phyloP scores from a whole-genome alignment of 1,284 basidiomycete species.

The Austroboletus olivaceoglutinosus region DNA sequence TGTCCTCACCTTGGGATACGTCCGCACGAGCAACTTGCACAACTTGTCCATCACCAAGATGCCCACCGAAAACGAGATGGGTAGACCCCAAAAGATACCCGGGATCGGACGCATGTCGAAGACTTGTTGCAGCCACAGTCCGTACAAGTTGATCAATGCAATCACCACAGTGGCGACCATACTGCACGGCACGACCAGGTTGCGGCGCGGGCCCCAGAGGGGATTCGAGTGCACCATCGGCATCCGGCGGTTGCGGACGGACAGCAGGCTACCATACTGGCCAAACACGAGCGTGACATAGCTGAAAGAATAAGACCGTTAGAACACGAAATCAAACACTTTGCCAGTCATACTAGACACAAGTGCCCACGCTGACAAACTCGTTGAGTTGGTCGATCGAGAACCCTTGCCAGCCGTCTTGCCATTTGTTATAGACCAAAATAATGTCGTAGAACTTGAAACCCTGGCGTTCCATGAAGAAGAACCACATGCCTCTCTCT shows the following conservation, averaged over 20 bases:
- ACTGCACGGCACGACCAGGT: constrained; percentile 34
- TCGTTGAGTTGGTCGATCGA: constrained; percentile 27
- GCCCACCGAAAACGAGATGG: constrained; percentile 39
- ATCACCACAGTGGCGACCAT: constrained; percentile 37
- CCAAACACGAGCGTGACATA: constrained; percentile 41
- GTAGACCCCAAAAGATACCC: constrained; percentile 42
- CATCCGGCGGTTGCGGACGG: constrained; percentile 33
- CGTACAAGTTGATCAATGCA: constrained; percentile 36
- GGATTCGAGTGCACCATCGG: constrained; percentile 36
- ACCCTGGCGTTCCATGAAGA: too few species aligned
- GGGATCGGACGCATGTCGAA: constrained; percentile 40
- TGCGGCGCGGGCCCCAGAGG: constrained; percentile 37
- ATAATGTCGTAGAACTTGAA: too few species aligned
- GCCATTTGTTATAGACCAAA: too few species aligned
- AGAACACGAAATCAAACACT: constrained; percentile 17
- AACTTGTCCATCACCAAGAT: constrained; percentile 41
- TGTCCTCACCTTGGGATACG: constrained; percentile 38
- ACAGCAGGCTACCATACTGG: constrained; percentile 33
- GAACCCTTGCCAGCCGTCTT: constrained; percentile 33
- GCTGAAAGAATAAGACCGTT: constrained; percentile 15
- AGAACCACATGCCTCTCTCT: too few species aligned
- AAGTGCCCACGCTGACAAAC: constrained; percentile 38
- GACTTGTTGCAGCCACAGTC: constrained; percentile 11
- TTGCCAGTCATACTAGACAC: constrained; percentile 37
- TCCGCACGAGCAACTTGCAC: constrained; percentile 41